Evolutionary conservation across 2,329 filamentous ascomycete species (phyloP), one percentile per base, ranked within the genome.

Genomic region (Claviceps humidiphila): DNA sequence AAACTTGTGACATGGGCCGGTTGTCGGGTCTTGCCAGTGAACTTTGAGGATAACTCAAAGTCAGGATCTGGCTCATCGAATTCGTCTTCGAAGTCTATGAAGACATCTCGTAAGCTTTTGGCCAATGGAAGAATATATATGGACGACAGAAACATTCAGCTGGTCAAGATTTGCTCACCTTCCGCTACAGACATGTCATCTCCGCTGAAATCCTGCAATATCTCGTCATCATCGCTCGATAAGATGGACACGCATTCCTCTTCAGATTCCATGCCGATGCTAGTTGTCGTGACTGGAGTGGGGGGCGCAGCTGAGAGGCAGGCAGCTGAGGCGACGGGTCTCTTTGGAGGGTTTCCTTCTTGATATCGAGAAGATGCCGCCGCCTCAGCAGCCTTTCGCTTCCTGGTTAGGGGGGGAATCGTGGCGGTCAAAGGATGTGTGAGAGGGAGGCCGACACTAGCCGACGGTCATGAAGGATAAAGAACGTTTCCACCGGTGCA

Each of bases 171-270:
- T 40, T 14, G 13, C 65, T 47, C 60, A 78, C 76, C 76, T 60
- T 78, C 76, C 17, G 63, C 72, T 5, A 65, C 75, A 1, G 76
- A 80, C 56, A 78, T 69, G 66, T 77, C 83, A 61, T 89, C 87
- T 51, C 88, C 89, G 60, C 86, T 89, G 55, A 86, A 82, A 61
- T 89, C 86, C 57, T 85, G 78, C 67, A 85, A 77, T 55, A 88
- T 79, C 58, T 87, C 84, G 52, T 87, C 84, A 52, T 84, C 82
- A 43, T 84, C 84, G 58, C 62, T 95, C 43, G 87, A 91, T 60
- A 84, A 76, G 64, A 83, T 82, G 61, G 87, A 94, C 78, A 93
- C 85, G 68, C 90, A 90, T 55, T 96, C 91, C 63, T 96, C 89
- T 61, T 97, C 91, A 8, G 90, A 96, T 72, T 95, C 89, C 90